Evolutionary conservation across 257 asterid species (phyloP), one percentile per base, ranked within the genome.

Genomic region (Gentiana macrophylla): DNA sequence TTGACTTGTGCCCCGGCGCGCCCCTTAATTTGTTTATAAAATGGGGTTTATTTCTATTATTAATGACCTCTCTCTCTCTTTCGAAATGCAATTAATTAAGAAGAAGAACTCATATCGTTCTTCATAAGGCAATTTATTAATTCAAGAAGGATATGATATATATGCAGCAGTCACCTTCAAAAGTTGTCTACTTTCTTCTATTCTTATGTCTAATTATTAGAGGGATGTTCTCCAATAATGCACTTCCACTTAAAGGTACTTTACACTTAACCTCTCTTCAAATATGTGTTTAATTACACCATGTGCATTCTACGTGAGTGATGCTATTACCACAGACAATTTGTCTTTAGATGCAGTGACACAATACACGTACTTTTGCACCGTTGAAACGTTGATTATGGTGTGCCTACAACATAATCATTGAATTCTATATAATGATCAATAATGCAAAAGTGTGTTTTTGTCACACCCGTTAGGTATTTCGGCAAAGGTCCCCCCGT

Each of bases 1-100:
- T 82, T 76, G 91, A 82, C 82, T 76, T 66, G 47, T 60, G 70
- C 67, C 33, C 64, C 24, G 24, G 24, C 24, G 24, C 24, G 24
- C 24, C 24, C 24, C 24, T 24, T 24, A 24, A 24, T 12, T 12
- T 57, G 55, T 53, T 56, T 73, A 74, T 79, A 79, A 24, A 76
- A 80, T 60, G 56, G 62, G 70, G 78, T 62, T 44, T 58, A 45
- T 24, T 24, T 24, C 24, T 55, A 55, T 9, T 56, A 54, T 52
- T 62, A 11, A 56, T 52, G 36, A n/a, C 38, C 53, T 59, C 58
- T 24, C 24, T 59, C 58, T 72, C 52, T 56, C 79, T 71, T 72
- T 76, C 62, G 68, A 58, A 71, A 53, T 68, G 53, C 56, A 35
- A 0, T 68, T 61, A 65, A 73, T 33, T 62, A 61, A 63, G 65